phyloP scores from a whole-genome alignment of 768 basidiomycete genomes.

The Collybia sordida region DNA sequence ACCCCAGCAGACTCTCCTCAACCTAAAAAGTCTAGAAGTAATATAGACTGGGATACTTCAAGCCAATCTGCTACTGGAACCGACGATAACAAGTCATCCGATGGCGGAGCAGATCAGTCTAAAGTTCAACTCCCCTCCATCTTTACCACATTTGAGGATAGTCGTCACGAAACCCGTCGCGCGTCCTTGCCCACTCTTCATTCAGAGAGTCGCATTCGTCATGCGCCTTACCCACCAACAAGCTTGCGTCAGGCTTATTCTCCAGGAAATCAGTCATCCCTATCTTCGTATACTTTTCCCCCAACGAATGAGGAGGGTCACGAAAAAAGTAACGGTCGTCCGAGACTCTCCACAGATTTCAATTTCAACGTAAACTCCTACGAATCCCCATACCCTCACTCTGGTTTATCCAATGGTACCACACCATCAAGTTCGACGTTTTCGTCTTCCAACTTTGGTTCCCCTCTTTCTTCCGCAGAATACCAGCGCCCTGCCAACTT shows the following conservation, averaged over 20 bases:
- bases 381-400: conserved; percentile 47
- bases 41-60: conserved; percentile 35
- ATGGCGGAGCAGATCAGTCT: conserved; percentile 40
- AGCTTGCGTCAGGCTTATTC: conserved; percentile 47
- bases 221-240: conserved; percentile 57
- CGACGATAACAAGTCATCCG: conserved; percentile 35
- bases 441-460: conserved; percentile 45
- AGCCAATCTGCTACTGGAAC: conserved; percentile 22
- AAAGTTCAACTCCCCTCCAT: conserved; percentile 77
- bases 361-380: conserved; percentile 40
- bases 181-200: conserved; percentile 63
- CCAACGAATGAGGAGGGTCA: conserved; percentile 36
- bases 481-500: conserved; percentile 43
- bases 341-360: conserved; percentile 50
- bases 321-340: conserved; percentile 37
- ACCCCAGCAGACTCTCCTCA: conserved; percentile 58
- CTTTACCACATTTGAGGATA: conserved; percentile 67
- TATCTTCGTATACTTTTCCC: conserved; percentile 59
- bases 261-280: conserved; percentile 40
- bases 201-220: conserved; percentile 53
- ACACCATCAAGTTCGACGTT: conserved; percentile 52
- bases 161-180: conserved; percentile 55
- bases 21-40: conserved; percentile 47
- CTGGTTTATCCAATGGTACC: conserved; percentile 50
- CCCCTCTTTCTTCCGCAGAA: conserved; percentile 44